Evolutionary conservation across 371 early-diverging fungal species (phyloP).

Genomic region (Mortierella sp.): DNA sequence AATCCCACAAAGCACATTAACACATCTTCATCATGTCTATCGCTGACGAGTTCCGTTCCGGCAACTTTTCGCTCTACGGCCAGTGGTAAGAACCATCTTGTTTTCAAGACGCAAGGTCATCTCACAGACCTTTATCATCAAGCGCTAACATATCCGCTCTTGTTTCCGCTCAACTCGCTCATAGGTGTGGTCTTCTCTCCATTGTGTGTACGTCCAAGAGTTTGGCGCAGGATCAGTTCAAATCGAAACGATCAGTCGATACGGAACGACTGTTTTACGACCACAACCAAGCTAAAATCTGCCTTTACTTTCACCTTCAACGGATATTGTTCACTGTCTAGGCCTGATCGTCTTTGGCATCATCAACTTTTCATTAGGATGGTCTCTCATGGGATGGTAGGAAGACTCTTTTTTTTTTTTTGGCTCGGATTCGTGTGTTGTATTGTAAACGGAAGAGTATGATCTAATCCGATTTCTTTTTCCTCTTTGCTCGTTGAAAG

Average conservation of each 20-base stretch:
- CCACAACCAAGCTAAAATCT: too few species aligned
- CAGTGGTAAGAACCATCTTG: constrained; percentile 26
- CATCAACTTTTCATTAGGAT: constrained; percentile 19
- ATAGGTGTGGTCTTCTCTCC: constrained; percentile 37
- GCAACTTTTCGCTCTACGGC: constrained; percentile 46
- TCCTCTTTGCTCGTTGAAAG: constrained; percentile 1
- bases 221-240: not conserved
- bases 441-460: too few species aligned
- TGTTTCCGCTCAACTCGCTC: not conserved
- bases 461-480: too few species aligned
- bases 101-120: not conserved
- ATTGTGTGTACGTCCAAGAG: constrained; percentile 21
- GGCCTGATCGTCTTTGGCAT: constrained; percentile 35
- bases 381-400: constrained; percentile 50
- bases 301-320: too few species aligned
- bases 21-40: constrained; percentile 17
- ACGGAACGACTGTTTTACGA: not conserved
- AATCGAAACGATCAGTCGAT: not conserved
- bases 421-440: too few species aligned
- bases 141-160: not conserved
- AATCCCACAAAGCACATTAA: not conserved
- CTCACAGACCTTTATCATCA: too few species aligned
- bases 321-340: too few species aligned
- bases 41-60: constrained; percentile 32
- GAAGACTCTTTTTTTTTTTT: too few species aligned